Conservation (phyloP, 2,329 filamentous ascomycete genomes). For the Ceratocystis diversiconidia region DNA sequence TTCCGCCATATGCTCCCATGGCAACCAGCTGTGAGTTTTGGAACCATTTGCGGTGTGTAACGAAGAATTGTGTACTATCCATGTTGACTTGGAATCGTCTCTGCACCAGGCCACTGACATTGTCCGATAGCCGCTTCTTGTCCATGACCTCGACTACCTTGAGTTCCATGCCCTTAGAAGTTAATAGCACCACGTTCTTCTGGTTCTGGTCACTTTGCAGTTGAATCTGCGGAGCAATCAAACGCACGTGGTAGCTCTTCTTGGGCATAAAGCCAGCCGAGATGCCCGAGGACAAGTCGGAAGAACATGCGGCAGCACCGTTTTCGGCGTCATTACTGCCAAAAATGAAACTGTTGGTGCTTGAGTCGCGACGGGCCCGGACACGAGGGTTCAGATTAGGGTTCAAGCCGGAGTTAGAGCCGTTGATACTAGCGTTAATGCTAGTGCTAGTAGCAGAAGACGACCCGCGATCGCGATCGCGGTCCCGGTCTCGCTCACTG, state of each 20-base stretch:
- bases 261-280: constrained; percentile 77
- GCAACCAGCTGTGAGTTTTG: constrained; percentile 61
- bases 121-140: constrained; percentile 79
- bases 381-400: not conserved
- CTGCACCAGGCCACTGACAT: constrained; percentile 89
- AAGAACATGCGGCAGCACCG: constrained; percentile 28
- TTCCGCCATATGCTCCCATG: constrained; percentile 66
- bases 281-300: constrained; percentile 57
- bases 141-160: constrained; percentile 98
- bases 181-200: constrained; percentile 91
- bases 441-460: constrained; percentile 3
- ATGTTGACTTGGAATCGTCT: constrained; percentile 86
- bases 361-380: constrained; percentile 9
- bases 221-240: constrained; percentile 96
- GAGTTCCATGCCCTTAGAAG: constrained; percentile 93
- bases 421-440: not conserved
- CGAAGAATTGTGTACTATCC: constrained; percentile 97
- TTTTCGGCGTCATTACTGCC: constrained; percentile 4
- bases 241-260: constrained; percentile 83
- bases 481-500: not conserved
- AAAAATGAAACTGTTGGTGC: constrained; percentile 16
- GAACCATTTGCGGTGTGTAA: constrained; percentile 87
- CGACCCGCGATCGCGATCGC: not conserved
- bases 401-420: not conserved
- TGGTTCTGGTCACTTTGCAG: constrained; percentile 96